Percentiles rank a stretch among this genome's conserved stretches.
phyloP scores from a whole-genome alignment of 192 early-diverging fungal species.

The Coemansia erecta region DNA sequence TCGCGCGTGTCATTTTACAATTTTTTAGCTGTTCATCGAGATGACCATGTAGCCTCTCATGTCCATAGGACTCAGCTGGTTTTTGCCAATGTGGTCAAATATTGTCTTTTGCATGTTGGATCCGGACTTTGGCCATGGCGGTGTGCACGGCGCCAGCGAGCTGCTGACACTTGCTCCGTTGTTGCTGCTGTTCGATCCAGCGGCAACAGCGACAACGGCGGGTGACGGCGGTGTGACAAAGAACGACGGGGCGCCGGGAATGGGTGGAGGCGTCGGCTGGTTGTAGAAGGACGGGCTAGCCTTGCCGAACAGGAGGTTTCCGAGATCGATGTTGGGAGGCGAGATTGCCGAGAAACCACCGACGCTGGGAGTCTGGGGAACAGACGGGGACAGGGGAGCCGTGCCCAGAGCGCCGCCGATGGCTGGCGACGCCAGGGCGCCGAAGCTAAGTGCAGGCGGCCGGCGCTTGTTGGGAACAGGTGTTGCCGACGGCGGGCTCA shows the following conservation, averaged over 20 bases:
- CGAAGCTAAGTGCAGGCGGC: slow-evolving; percentile 35
- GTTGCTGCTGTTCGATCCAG: not conserved
- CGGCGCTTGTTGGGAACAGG: slow-evolving; percentile 20
- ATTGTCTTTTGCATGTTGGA: slow-evolving; percentile 43
- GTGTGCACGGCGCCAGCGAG: slow-evolving; percentile 34
- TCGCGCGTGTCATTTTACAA: not conserved
- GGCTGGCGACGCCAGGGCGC: slow-evolving; percentile 16
- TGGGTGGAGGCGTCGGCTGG: slow-evolving; percentile 30
- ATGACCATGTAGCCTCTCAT: slow-evolving; percentile 48
- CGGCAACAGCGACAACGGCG: slow-evolving; percentile 3
- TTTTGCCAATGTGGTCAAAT: slow-evolving; percentile 49
- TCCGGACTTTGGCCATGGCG: slow-evolving; percentile 45
- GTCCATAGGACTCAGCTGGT: slow-evolving; percentile 45
- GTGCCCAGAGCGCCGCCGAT: slow-evolving; percentile 1
- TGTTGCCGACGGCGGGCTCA: slow-evolving; percentile 36
- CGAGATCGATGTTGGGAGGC: not conserved
- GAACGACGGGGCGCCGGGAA: slow-evolving; percentile 33
- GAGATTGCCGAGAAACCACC: slow-evolving; percentile 1
- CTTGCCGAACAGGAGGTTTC: slow-evolving; percentile 31
- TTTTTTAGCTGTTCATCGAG: slow-evolving; percentile 37
- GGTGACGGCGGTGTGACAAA: slow-evolving; percentile 46
- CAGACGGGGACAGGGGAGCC: slow-evolving; percentile 30
- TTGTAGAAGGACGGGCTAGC: slow-evolving; percentile 39
- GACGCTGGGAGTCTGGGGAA: slow-evolving; percentile 31
- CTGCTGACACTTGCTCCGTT: not conserved